phyloP scores from a whole-genome alignment of 805 yeast genomes.

The Starmerella apis region DNA sequence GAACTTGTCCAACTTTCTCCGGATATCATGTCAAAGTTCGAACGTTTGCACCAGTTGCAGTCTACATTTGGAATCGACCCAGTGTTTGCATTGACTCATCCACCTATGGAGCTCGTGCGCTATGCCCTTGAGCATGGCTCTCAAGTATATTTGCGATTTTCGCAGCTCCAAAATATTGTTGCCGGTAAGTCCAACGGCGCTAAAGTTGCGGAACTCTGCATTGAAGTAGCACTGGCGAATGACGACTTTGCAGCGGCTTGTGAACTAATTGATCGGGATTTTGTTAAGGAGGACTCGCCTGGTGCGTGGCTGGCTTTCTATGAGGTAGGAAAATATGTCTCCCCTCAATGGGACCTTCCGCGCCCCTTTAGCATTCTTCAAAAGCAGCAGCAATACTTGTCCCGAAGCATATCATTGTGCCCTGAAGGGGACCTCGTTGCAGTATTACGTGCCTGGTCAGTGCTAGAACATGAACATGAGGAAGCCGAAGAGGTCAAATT shows the following conservation, averaged over 20 bases:
- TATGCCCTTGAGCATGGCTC: conserved; percentile 29
- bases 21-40: conserved; percentile 3
- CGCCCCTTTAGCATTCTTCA: conserved; percentile 38
- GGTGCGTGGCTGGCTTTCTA: conserved; percentile 58
- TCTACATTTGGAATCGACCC: conserved; percentile 17
- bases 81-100: conserved; percentile 9
- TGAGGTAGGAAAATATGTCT: conserved; percentile 55
- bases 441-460: conserved; percentile 52
- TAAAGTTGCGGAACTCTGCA: conserved; percentile 33
- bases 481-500: conserved; percentile 5
- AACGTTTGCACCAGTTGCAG: conserved; percentile 1
- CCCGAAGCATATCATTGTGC: conserved; percentile 42
- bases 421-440: conserved; percentile 46
- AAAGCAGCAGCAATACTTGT: conserved; percentile 46
- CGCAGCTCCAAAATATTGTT: conserved; percentile 21
- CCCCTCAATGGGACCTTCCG: conserved; percentile 38
- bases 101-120: conserved; percentile 27
- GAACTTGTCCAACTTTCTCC: conserved; percentile 9
- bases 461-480: conserved; percentile 16
- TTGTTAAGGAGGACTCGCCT: conserved; percentile 24
- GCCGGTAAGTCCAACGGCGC: conserved; percentile 9
- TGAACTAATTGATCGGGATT: conserved; percentile 23
- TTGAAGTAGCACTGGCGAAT: conserved; percentile 56
- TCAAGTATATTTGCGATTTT: conserved; percentile 27
- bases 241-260: conserved; percentile 53